These are phyloP conservation scores for Candida alai DNA, from an alignment of 805 yeast genomes.

Conservation along the genomic window DNA sequence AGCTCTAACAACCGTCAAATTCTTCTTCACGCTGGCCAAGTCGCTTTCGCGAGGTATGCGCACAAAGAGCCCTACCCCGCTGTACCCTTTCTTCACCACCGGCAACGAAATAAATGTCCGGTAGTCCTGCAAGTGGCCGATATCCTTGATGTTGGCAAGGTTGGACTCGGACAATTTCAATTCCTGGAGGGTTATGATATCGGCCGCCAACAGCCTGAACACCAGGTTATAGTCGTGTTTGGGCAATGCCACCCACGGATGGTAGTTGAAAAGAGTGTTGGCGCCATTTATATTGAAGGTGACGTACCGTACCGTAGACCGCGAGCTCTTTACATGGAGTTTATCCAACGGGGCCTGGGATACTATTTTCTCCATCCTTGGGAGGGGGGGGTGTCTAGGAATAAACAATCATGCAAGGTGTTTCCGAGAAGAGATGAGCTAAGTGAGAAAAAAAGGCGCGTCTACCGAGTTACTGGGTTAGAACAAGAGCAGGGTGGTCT, in stretches of 20 bases:
- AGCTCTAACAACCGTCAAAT: constrained; percentile 60
- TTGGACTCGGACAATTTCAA: constrained; percentile 49
- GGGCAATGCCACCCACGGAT: constrained; percentile 74
- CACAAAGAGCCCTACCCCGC: constrained; percentile 87
- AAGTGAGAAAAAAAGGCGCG: too few relatives aligned
- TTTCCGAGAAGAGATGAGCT: too few relatives aligned
- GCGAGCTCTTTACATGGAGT: constrained; percentile 6
- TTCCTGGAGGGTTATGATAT: constrained; percentile 84
- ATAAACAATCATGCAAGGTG: too few relatives aligned
- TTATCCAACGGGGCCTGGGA: constrained; percentile 12
- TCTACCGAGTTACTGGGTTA: too few relatives aligned
- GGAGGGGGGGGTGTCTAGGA: too few relatives aligned
- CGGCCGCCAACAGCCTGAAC: constrained; percentile 58
- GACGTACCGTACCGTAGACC: constrained; percentile 42
- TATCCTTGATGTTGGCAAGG: constrained; percentile 29
- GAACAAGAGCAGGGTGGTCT: too few relatives aligned
- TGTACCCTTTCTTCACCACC: constrained; percentile 67
- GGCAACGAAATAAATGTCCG: constrained; percentile 71
- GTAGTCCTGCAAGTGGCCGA: constrained; percentile 55
- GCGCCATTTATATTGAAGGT: constrained; percentile 85
- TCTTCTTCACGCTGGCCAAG: constrained; percentile 23
- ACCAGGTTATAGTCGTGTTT: constrained; percentile 37
- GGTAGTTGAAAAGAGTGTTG: constrained; percentile 73
- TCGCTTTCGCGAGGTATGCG: constrained; percentile 48
- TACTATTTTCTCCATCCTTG: constrained; percentile 1